phyloP scores from a whole-genome alignment of 1,139 yeast species.

The Debaryomyces subglobosus region DNA sequence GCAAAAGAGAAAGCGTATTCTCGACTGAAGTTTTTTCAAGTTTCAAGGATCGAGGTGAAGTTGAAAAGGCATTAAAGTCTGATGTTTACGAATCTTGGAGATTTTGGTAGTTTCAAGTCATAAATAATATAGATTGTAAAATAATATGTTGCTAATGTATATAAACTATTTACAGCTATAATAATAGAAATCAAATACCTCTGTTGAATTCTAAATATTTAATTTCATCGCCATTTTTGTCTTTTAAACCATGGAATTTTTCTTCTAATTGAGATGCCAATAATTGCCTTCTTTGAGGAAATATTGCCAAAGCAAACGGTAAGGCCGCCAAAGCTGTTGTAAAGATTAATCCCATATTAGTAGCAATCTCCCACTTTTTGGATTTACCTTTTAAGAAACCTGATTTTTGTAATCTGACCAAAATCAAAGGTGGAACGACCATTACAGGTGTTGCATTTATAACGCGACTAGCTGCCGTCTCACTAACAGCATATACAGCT shows the following conservation, averaged over 20 bases:
- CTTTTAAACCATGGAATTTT: constrained; percentile 61
- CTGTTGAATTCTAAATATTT: constrained; percentile 80
- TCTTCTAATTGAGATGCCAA: constrained; percentile 63
- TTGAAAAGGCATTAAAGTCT: constrained; percentile 51
- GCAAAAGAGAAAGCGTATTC: constrained; percentile 21
- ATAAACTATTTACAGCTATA: constrained; percentile 4
- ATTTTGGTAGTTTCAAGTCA: constrained; percentile 50
- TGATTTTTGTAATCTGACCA: constrained; percentile 74
- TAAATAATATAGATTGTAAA: constrained; percentile 6
- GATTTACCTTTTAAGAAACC: constrained; percentile 66
- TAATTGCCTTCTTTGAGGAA: constrained; percentile 83
- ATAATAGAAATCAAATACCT: constrained; percentile 60
- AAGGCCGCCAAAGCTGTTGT: constrained; percentile 82
- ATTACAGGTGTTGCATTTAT: constrained; percentile 96
- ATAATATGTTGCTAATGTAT: constrained; percentile 2
- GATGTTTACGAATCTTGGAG: constrained; percentile 52
- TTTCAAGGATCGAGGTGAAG: constrained; percentile 44
- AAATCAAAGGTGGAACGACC: constrained; percentile 89
- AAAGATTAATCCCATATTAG: constrained; percentile 83
- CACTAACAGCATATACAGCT: constrained; percentile 91
- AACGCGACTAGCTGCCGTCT: constrained; percentile 92
- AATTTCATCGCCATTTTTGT: constrained; percentile 63
- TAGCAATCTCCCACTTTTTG: constrained; percentile 61
- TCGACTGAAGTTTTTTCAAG: constrained; percentile 40
- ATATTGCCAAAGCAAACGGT: constrained; percentile 93